Evolutionary conservation across 306 rosid species (phyloP), one percentile per base, ranked within the genome.

Genomic region (Alnus rubra): DNA sequence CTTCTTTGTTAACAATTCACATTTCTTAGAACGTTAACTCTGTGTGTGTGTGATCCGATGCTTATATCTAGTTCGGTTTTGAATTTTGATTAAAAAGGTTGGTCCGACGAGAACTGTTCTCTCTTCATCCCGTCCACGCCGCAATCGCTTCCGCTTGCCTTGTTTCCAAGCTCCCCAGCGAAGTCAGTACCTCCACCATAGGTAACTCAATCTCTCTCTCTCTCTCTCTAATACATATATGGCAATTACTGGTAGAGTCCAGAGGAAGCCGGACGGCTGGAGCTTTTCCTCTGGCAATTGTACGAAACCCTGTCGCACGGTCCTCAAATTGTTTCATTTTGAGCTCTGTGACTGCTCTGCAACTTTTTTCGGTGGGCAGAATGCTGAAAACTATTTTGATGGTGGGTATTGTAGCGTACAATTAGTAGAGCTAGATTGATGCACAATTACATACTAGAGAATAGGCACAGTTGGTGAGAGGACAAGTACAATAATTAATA

Each of bases 101-200:
- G 63, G 11, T 85, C 58, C 88, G 86, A 39, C 81, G 91, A 71
- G 84, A 88, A 79, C 77, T 90, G 82, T 74, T 86, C 86, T 83
- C 86, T 60, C 82, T 85, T 70, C 79, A 76, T 60, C 93, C 89
- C 39, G 56, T 82, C 54, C 87, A 82, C 73, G 69, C 71, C 42
- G 84, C 82, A 47, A 80, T 86, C 74, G 93, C 91, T 15, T 88
- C 91, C 4, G 84, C 93, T 78, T 86, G 86, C 86, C 90, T 90
- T 14, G 89, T 90, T 71, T 90, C 93, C 74, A 88, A 86, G 86
- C 91, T 88, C 53, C 88, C 88, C 78, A 70, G 71, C 52, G 79
- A 86, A 31, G 80, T 87, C 78, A 77, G 73, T 80, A 28, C 77
- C 76, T 82, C 86, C 55, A 58, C 74, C 39, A 84, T 84, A 86